phyloP scores from a whole-genome alignment of 2,329 filamentous ascomycete genomes.

The Fusarium burgessii region DNA sequence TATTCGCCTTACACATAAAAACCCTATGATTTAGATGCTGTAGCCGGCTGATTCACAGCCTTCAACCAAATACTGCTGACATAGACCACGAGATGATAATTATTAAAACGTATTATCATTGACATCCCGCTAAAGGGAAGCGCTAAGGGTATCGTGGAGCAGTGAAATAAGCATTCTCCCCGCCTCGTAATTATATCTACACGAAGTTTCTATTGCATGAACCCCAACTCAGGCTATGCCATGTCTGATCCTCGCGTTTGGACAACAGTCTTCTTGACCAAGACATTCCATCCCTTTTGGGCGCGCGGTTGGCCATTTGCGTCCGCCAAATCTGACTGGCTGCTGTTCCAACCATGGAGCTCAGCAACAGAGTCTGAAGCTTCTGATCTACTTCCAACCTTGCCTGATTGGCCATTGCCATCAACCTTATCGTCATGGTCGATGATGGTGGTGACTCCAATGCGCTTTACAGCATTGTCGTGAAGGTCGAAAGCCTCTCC shows the following conservation, averaged over 20 bases:
- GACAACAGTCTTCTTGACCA: conserved; percentile 43
- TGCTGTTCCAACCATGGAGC: conserved; percentile 40
- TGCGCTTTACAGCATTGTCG: conserved; percentile 18
- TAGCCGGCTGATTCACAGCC: no score
- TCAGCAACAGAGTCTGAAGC: conserved; percentile 16
- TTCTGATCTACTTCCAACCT: conserved; percentile 21
- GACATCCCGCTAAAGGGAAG: neutral
- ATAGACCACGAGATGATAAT: no score
- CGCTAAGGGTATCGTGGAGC: neutral
- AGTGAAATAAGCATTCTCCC: neutral
- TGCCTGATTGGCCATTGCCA: neutral
- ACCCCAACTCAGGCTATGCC: neutral
- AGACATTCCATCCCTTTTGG: conserved; percentile 41
- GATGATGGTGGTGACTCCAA: conserved; percentile 42
- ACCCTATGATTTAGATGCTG: no score
- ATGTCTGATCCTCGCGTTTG: conserved; percentile 34
- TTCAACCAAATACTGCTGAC: no score
- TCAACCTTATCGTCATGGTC: conserved; percentile 27
- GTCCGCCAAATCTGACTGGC: conserved; percentile 36
- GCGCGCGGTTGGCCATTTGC: conserved; percentile 7
- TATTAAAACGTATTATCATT: neutral
- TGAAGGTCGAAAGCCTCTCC: conserved; percentile 22
- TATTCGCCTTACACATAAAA: no score
- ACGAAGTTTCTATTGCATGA: neutral
- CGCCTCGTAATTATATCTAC: neutral